Evolutionary conservation across 805 yeast species (phyloP).

Genomic region (Maudiozyma pseudohumilis): DNA sequence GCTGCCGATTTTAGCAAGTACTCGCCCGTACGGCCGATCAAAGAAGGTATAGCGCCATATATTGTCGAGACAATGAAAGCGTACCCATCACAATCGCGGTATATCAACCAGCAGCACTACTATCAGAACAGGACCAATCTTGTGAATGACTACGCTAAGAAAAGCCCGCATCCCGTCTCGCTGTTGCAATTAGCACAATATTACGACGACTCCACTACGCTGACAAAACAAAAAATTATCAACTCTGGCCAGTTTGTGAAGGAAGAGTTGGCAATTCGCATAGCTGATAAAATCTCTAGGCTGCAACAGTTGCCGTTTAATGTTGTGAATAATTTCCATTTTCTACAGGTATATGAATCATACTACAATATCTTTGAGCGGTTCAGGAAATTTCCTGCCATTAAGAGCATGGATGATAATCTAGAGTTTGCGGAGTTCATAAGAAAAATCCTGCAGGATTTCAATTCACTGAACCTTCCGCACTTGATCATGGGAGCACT

Average conservation of each 20-base stretch:
- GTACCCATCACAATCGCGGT: conserved; percentile 34
- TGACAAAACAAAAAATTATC: conserved; percentile 68
- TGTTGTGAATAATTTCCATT: conserved; percentile 74
- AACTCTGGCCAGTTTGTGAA: conserved; percentile 84
- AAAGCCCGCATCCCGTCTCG: conserved; percentile 80
- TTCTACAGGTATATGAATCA: conserved; percentile 80
- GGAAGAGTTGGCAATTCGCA: conserved; percentile 71
- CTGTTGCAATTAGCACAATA: conserved; percentile 83
- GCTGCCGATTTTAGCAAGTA: conserved; percentile 30
- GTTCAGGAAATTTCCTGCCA: conserved; percentile 62
- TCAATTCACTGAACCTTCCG: conserved; percentile 73
- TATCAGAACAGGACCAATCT: conserved; percentile 44
- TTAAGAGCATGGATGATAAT: conserved; percentile 65
- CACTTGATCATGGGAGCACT: conserved; percentile 89
- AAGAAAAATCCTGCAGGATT: conserved; percentile 54
- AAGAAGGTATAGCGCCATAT: conserved; percentile 29
- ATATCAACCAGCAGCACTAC: conserved; percentile 63
- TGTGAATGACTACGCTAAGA: conserved; percentile 28
- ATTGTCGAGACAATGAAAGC: conserved; percentile 30
- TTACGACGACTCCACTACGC: conserved; percentile 48
- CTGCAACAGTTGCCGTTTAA: conserved; percentile 77
- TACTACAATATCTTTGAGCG: conserved; percentile 83
- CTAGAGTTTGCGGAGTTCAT: conserved; percentile 58
- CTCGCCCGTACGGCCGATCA: conserved; percentile 27
- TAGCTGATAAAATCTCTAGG: conserved; percentile 70